Evolutionary conservation across 768 basidiomycete genomes (phyloP), one percentile per base, ranked within the genome.

Genomic region (Hydnum rufescens): DNA sequence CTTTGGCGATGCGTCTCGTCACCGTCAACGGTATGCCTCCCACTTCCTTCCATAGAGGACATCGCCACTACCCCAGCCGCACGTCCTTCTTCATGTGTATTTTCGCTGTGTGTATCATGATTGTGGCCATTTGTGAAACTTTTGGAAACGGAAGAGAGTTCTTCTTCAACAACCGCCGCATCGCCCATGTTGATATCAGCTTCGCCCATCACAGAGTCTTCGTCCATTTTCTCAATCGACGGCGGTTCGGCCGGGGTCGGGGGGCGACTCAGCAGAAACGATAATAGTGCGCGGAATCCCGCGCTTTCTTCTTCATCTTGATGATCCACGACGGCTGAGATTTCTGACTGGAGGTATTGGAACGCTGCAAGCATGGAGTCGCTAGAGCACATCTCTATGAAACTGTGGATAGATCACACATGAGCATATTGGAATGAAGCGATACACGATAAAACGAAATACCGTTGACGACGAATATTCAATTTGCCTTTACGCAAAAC

Each of bases 331-430:
- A 82, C 77, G 1, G 70, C 70, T 0, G 76, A 76, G 5, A 88
- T 80, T 48, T 79, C 71, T 0, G 69, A 75, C 62, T 80, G 79
- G 31, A 88, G 66, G 64, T 84, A 87, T 13, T 67, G 71, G 36
- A 88, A 69, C 0, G 85, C 80, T 59, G 77, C 74, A 23, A 81
- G 70, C 0, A 75, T 68, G 1, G 76, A 63, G 16, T 64, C 68
- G 43, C 76, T 74, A 62, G 77, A 75, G 59, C 82, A 82, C 72
- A 85, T 77, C 60, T 88, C 84, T n/a, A 78, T 75, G 66, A 86
- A 87, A 58, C 84, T 87, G 58, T 28, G 28, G 5, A 30, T 49
- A n/a, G n/a, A n/a, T n/a, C n/a, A n/a, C n/a, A n/a, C n/a, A n/a
- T n/a, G 48, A 23, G 8, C 49, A 13, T 13, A 13, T 13, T 39